phyloP scores from a whole-genome alignment of 345 rosid species.

The Raphanus raphanistrum region DNA sequence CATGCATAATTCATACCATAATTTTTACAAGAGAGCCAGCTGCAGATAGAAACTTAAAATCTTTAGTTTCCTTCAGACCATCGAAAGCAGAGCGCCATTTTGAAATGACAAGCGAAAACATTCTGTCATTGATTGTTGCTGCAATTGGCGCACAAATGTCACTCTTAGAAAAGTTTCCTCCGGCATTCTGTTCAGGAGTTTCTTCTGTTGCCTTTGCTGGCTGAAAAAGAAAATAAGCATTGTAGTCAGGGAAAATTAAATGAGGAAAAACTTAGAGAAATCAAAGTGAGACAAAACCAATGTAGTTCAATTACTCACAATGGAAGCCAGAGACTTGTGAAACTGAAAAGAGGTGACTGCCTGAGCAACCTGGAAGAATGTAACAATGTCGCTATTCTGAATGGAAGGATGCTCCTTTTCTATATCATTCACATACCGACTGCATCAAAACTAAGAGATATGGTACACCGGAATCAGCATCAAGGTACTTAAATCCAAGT shows the following conservation, averaged over 20 bases:
- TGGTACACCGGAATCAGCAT: conserved; percentile 31
- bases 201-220: conserved; percentile 44
- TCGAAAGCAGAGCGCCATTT: conserved; percentile 87
- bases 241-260: background rate
- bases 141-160: conserved; percentile 93
- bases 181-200: conserved; percentile 45
- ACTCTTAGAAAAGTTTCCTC: conserved; percentile 55
- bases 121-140: conserved; percentile 81
- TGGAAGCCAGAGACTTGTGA: conserved; percentile 57
- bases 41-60: conserved; percentile 73
- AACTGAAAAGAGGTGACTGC: conserved; percentile 75
- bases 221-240: conserved; percentile 38
- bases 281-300: background rate
- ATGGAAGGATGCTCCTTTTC: conserved; percentile 81
- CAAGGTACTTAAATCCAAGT: background rate
- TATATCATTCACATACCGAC: conserved; percentile 76
- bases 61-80: conserved; percentile 79
- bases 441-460: conserved; percentile 68
- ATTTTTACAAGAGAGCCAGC: conserved; percentile 78
- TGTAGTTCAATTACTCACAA: conserved; percentile 52
- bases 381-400: conserved; percentile 70
- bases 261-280: background rate
- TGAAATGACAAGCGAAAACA: conserved; percentile 77
- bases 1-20: conserved; percentile 53
- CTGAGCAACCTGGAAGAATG: conserved; percentile 81